These are phyloP conservation scores for Phytophthora multivora DNA, from an alignment of 352 stramenopile species.

Conservation along the genomic window DNA sequence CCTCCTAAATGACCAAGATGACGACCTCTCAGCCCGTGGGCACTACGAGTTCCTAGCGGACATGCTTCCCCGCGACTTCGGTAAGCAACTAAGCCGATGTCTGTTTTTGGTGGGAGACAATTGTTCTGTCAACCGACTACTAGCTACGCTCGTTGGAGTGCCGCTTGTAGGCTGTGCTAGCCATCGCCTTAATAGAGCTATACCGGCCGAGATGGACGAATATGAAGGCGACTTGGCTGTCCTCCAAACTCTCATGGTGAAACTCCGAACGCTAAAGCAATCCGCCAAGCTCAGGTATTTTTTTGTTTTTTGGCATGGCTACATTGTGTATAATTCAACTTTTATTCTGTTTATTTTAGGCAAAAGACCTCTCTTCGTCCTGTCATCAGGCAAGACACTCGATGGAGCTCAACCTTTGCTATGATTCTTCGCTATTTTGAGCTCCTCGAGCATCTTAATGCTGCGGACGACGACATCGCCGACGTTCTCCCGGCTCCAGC, in stretches of 20 bases:
- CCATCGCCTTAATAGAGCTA: not conserved
- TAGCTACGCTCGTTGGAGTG: not conserved
- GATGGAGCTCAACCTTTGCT: no score
- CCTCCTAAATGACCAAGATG: not conserved
- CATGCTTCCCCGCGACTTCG: constrained; percentile 8
- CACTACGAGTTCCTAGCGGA: not conserved
- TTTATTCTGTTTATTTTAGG: no score
- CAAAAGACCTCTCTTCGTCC: no score
- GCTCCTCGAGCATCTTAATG: no score
- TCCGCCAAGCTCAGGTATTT: no score
- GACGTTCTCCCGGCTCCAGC: no score
- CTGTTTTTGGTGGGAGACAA: not conserved
- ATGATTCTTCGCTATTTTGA: no score
- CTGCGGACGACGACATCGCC: no score
- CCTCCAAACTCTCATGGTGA: not conserved
- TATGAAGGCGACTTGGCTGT: not conserved
- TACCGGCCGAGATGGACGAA: not conserved
- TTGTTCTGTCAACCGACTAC: not conserved
- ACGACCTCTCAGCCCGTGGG: not conserved
- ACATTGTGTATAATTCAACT: no score
- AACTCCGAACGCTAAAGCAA: no score
- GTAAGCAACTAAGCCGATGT: not conserved
- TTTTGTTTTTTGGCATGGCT: no score
- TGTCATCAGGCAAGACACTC: no score
- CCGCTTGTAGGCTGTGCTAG: not conserved